Conservation (phyloP, 2,329 filamentous ascomycete species). For the Sphaerulina musiva region DNA sequence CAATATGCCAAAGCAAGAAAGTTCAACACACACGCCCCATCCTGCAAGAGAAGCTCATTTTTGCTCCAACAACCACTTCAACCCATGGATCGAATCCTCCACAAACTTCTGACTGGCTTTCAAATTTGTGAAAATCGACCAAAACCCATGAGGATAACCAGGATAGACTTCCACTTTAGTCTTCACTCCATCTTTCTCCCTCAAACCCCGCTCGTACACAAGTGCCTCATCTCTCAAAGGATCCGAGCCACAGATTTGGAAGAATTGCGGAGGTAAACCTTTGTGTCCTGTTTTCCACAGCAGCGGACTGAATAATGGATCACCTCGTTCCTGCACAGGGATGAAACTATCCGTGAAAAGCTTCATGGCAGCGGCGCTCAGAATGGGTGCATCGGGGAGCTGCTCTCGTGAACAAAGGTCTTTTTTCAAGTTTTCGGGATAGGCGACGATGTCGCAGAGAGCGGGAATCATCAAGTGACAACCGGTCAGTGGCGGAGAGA, state of each 20-base stretch:
- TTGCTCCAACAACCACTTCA: conserved; percentile 30
- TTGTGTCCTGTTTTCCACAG: conserved; percentile 31
- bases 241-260: conserved; percentile 46
- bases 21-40: too few species aligned
- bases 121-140: conserved; percentile 28
- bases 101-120: conserved; percentile 26
- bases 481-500: conserved; percentile 42
- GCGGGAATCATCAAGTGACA: conserved; percentile 44
- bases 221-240: conserved; percentile 46
- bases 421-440: conserved; percentile 37
- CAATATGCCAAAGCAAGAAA: too few species aligned
- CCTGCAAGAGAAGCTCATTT: neutral
- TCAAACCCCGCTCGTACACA: conserved; percentile 40
- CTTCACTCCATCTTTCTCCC: conserved; percentile 36
- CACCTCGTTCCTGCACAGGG: conserved; percentile 24
- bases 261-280: conserved; percentile 41
- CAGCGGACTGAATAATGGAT: conserved; percentile 30
- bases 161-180: conserved; percentile 41
- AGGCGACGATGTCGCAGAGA: conserved; percentile 37
- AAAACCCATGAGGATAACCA: conserved; percentile 42
- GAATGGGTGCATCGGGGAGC: conserved; percentile 25
- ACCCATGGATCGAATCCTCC: conserved; percentile 27
- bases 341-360: conserved; percentile 22
- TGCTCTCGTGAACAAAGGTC: conserved; percentile 38
- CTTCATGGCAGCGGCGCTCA: conserved; percentile 21